Conservation (phyloP, 2,329 filamentous ascomycete genomes). For the Venturia nashicola region DNA sequence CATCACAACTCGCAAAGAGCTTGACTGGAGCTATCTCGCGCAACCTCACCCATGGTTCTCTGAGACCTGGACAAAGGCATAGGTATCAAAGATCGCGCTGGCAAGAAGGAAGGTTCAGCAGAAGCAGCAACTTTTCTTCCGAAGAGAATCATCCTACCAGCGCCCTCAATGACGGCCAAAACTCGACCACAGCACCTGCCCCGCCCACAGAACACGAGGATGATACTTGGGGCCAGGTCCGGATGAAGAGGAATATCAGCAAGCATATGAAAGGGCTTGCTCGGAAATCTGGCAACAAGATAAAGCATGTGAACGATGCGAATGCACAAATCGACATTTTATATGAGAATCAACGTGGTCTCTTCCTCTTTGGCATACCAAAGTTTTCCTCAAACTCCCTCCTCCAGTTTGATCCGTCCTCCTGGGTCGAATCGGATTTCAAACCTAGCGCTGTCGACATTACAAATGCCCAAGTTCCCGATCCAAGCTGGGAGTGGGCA, state of each 20-base stretch:
- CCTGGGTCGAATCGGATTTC: constrained; percentile 63
- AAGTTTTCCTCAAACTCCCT: constrained; percentile 83
- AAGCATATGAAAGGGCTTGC: constrained; percentile 17
- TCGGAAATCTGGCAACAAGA: constrained; percentile 15
- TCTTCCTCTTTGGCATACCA: constrained; percentile 76
- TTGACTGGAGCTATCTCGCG: constrained; percentile 5
- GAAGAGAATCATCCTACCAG: not conserved
- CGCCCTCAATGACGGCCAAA: not conserved
- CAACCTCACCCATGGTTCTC: constrained; percentile 7
- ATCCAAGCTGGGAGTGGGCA: constrained; percentile 90
- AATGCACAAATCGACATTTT: constrained; percentile 53
- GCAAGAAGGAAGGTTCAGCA: constrained; percentile 7
- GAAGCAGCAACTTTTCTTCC: not conserved
- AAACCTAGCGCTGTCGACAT: constrained; percentile 55
- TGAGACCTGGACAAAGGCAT: not conserved
- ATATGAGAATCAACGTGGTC: constrained; percentile 90
- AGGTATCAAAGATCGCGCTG: constrained; percentile 6
- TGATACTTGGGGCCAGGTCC: constrained; percentile 13
- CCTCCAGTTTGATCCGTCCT: constrained; percentile 69
- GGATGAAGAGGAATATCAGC: constrained; percentile 9
- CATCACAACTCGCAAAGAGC: not conserved
- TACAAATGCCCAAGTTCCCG: constrained; percentile 79
- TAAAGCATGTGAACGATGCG: constrained; percentile 9
- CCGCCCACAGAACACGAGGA: not conserved
- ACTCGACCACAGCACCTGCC: not conserved